Percentiles rank a stretch among this genome's conserved stretches.
Conservation (phyloP, 306 rosid genomes). For the Carpinus fangiana region DNA sequence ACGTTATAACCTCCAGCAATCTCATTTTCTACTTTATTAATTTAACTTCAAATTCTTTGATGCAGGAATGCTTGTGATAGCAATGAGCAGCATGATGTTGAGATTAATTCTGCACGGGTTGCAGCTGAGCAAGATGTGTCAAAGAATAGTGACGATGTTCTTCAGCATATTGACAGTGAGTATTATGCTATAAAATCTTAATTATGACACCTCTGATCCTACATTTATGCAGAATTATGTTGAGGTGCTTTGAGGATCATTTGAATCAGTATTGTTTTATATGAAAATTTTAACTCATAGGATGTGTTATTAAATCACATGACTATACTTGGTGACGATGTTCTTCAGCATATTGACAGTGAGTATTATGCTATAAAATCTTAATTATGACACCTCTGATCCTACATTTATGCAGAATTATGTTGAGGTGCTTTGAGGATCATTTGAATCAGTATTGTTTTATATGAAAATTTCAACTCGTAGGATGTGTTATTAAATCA, state of each 20-base stretch:
- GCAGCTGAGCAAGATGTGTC: conserved; percentile 70
- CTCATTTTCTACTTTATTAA: conserved; percentile 1
- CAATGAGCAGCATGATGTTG: conserved; percentile 65
- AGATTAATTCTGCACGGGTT: conserved; percentile 60
- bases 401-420: not conserved
- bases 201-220: not conserved
- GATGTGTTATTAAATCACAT: not conserved
- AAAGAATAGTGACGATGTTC: conserved; percentile 49
- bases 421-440: not conserved
- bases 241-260: not conserved
- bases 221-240: not conserved
- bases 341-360: conserved; percentile 62
- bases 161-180: conserved; percentile 65
- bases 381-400: not conserved
- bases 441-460: not conserved
- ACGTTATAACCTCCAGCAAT: not conserved
- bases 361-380: conserved; percentile 30
- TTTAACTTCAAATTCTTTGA: conserved; percentile 14
- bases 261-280: not conserved
- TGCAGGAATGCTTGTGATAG: conserved; percentile 62
- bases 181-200: conserved; percentile 8
- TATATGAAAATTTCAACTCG: not conserved
- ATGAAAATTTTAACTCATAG: not conserved
- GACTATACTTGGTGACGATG: conserved; percentile 28
- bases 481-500: not conserved